phyloP scores from a whole-genome alignment of 352 stramenopile species.

The Phytophthora syringae region DNA sequence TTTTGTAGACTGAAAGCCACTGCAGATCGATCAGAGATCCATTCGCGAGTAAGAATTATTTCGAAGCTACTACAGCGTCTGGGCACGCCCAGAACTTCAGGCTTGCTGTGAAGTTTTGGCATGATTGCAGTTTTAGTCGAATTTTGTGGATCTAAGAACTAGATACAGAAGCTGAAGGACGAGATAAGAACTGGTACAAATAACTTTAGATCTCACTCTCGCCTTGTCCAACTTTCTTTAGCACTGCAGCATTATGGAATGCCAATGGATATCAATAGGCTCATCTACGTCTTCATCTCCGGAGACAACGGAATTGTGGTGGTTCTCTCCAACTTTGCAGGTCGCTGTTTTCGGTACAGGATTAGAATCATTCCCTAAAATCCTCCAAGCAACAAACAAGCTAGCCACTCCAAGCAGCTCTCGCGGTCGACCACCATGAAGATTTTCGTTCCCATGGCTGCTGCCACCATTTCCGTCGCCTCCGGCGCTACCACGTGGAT shows the following conservation, averaged over 20 bases:
- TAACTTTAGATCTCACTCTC: too few species aligned
- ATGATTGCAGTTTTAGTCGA: background rate
- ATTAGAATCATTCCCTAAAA: conserved; percentile 10
- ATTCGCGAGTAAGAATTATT: conserved; percentile 1
- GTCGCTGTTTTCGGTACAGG: background rate
- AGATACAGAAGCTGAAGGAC: background rate
- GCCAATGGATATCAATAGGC: background rate
- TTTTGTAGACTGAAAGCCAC: conserved; percentile 19
- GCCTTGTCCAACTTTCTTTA: background rate
- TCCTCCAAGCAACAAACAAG: conserved; percentile 3
- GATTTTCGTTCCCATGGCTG: conserved; percentile 18
- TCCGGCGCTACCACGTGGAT: conserved; percentile 14
- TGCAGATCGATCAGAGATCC: background rate
- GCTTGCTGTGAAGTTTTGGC: too few species aligned
- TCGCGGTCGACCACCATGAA: conserved; percentile 20
- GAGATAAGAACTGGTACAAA: too few species aligned
- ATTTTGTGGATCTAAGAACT: background rate
- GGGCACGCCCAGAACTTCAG: background rate
- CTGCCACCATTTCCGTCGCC: background rate
- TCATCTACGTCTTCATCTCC: background rate
- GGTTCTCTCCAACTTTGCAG: background rate
- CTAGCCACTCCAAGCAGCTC: background rate
- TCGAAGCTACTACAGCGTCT: background rate
- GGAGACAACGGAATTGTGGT: background rate
- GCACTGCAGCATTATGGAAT: too few species aligned